Conservation (phyloP, 495 filamentous ascomycete genomes). For the Hypoxylon trugodes region DNA sequence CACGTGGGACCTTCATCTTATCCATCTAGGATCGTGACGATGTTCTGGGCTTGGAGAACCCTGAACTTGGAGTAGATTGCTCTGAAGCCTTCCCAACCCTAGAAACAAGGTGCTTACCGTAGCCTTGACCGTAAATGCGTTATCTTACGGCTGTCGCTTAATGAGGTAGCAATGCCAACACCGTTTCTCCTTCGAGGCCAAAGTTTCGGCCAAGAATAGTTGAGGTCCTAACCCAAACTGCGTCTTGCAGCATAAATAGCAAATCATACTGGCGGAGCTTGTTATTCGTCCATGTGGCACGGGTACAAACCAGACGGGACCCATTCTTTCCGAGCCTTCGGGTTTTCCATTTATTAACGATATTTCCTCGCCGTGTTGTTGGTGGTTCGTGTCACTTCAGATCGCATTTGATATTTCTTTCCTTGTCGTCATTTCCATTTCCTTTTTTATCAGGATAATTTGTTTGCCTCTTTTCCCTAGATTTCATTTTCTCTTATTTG, state of each 20-base stretch:
- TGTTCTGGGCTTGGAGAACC: constrained; percentile 19
- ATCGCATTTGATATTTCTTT: neutral
- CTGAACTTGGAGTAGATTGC: constrained; percentile 13
- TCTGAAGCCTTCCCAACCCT: neutral
- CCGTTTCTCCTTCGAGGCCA: constrained; percentile 21
- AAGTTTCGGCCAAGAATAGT: constrained; percentile 33
- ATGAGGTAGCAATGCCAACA: constrained; percentile 30
- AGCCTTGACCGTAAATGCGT: neutral
- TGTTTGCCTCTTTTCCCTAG: neutral
- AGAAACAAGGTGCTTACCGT: constrained; percentile 1
- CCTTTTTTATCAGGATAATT: constrained; percentile 3
- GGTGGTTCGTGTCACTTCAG: constrained; percentile 6
- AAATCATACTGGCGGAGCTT: constrained; percentile 27
- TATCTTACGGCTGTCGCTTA: constrained; percentile 4
- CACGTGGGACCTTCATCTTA: constrained; percentile 15
- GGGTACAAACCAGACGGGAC: neutral
- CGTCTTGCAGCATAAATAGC: constrained; percentile 2
- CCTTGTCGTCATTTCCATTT: constrained; percentile 4
- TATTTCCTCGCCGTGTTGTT: constrained; percentile 26
- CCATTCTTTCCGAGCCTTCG: constrained; percentile 27
- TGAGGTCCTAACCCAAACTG: constrained; percentile 2
- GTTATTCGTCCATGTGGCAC: constrained; percentile 15
- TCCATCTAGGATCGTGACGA: constrained; percentile 14
- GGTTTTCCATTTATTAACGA: constrained; percentile 11
- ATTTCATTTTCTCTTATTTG: constrained; percentile 9